These are phyloP conservation scores for Trypanosoma brucei DNA, from an alignment of 208 protist genomes.

Conservation along the genomic window DNA sequence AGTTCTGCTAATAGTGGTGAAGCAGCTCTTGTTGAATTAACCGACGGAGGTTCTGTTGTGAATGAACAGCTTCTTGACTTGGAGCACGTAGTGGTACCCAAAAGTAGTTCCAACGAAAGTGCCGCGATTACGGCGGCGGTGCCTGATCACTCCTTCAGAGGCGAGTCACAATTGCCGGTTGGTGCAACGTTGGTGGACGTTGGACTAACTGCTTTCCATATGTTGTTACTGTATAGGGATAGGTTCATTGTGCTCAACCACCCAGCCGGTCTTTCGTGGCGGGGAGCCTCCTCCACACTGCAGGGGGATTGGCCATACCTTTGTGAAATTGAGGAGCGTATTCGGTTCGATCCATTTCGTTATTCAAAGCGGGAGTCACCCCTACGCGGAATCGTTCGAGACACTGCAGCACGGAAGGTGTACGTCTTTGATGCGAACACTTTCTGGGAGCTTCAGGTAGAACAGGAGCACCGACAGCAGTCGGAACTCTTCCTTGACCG, in stretches of 20 bases:
- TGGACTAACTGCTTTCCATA: slow-evolving; percentile 91
- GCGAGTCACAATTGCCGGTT: neutral
- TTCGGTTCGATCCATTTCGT: slow-evolving; percentile 71
- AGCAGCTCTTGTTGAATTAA: slow-evolving; percentile 11
- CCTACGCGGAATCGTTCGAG: slow-evolving; percentile 40
- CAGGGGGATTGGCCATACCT: slow-evolving; percentile 25
- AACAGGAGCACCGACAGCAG: slow-evolving; percentile 62
- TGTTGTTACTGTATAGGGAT: slow-evolving; percentile 84
- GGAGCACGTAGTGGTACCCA: slow-evolving; percentile 1
- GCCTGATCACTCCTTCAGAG: neutral
- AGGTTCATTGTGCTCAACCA: slow-evolving; percentile 77
- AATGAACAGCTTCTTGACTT: slow-evolving; percentile 27
- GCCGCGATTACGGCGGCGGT: neutral
- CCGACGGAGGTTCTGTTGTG: slow-evolving; percentile 1
- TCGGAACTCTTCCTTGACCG: slow-evolving; percentile 75
- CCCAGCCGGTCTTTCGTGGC: slow-evolving; percentile 71
- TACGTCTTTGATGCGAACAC: slow-evolving; percentile 49
- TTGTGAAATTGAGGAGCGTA: slow-evolving; percentile 71
- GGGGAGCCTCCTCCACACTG: slow-evolving; percentile 19
- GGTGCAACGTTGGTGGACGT: slow-evolving; percentile 38
- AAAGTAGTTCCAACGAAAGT: neutral
- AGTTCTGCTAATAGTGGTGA: slow-evolving; percentile 6
- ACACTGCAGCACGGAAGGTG: slow-evolving; percentile 35
- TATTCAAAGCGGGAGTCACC: slow-evolving; percentile 12
- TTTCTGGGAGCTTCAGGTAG: slow-evolving; percentile 58